phyloP scores from a whole-genome alignment of 2,329 filamentous ascomycete species.

The Gyromitra esculenta region DNA sequence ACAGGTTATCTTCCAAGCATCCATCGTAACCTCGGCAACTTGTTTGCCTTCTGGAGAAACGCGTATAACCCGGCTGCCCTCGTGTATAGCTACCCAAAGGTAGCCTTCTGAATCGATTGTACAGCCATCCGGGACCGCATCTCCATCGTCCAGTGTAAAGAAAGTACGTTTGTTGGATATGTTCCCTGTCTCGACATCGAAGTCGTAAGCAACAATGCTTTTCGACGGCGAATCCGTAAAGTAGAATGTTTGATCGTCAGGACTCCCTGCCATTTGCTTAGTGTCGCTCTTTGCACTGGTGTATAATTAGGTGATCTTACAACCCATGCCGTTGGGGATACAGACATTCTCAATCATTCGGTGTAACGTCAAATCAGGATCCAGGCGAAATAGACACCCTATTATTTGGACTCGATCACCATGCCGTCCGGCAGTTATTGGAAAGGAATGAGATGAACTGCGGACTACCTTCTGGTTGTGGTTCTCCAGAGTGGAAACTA shows the following conservation, averaged over 20 bases:
- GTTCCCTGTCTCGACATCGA: slow-evolving; percentile 70
- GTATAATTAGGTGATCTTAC: slow-evolving; percentile 59
- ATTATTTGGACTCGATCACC: slow-evolving; percentile 53
- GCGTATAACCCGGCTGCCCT: slow-evolving; percentile 77
- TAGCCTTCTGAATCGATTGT: slow-evolving; percentile 84
- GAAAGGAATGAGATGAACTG: slow-evolving; percentile 50
- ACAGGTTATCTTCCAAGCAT: slow-evolving; percentile 83
- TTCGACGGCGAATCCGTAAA: slow-evolving; percentile 80
- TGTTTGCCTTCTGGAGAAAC: slow-evolving; percentile 76
- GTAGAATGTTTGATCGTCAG: slow-evolving; percentile 77
- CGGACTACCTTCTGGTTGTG: slow-evolving; percentile 60
- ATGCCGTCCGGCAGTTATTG: slow-evolving; percentile 54
- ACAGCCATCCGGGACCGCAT: slow-evolving; percentile 79
- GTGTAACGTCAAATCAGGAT: slow-evolving; percentile 69
- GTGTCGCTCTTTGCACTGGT: slow-evolving; percentile 22
- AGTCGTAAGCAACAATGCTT: slow-evolving; percentile 79
- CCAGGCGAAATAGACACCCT: slow-evolving; percentile 79
- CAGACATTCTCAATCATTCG: slow-evolving; percentile 72
- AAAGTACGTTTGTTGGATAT: slow-evolving; percentile 76
- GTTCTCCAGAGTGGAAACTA: slow-evolving; percentile 58
- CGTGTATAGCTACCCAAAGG: slow-evolving; percentile 89
- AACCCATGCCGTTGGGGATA: slow-evolving; percentile 87
- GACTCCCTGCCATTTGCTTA: slow-evolving; percentile 64
- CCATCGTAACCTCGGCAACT: slow-evolving; percentile 77
- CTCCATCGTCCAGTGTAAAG: slow-evolving; percentile 68